These are phyloP conservation scores for Plantago elongata DNA, from an alignment of 257 asterid species.

Conservation along the genomic window DNA sequence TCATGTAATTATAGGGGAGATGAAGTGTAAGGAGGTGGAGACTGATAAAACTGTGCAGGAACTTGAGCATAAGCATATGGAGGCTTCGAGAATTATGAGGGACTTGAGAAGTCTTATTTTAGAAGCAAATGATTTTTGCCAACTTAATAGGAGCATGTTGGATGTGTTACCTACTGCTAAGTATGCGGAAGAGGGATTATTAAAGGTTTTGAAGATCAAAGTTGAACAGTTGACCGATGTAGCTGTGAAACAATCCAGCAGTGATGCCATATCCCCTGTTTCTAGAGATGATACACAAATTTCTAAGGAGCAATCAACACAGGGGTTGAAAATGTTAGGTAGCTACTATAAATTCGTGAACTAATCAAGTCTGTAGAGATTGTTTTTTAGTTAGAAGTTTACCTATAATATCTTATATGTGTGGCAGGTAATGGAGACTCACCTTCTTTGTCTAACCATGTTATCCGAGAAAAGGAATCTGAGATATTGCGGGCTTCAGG, in stretches of 20 bases:
- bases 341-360: no score
- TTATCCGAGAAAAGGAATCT: neutral
- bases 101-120: conserved; percentile 2
- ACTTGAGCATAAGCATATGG: neutral
- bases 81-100: conserved; percentile 3
- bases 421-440: conserved; percentile 19
- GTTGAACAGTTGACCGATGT: neutral
- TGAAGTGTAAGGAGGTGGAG: neutral
- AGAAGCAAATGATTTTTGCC: conserved; percentile 6
- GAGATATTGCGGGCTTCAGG: conserved; percentile 4
- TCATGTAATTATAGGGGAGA: neutral
- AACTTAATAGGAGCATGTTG: conserved; percentile 3
- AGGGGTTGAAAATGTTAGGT: no score
- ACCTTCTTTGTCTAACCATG: neutral
- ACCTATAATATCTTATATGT: neutral
- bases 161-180: neutral
- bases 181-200: neutral
- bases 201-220: neutral
- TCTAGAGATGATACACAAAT: neutral
- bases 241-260: neutral
- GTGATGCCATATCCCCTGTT: neutral
- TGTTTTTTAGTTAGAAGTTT: neutral
- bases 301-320: neutral
- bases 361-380: no score
- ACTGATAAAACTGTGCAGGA: neutral